These are phyloP conservation scores for Nepenthes alata DNA, from an alignment of 179 eudicot genomes.

Conservation along the genomic window DNA sequence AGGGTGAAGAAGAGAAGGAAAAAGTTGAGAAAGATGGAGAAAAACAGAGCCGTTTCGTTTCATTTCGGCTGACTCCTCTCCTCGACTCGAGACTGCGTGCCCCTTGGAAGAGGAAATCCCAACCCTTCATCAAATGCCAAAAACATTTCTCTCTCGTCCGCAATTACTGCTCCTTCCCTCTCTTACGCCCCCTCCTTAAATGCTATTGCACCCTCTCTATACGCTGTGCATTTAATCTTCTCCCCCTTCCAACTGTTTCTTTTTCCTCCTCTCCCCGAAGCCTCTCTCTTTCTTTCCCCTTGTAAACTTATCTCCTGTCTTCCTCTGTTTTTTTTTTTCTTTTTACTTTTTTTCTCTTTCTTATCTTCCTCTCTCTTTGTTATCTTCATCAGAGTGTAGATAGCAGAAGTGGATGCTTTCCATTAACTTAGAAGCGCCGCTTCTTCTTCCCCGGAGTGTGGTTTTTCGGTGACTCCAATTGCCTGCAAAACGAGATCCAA, in stretches of 20 bases:
- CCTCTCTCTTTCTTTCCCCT: neutral
- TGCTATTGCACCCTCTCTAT: no score
- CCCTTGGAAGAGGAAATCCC: no score
- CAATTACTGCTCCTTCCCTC: constrained; percentile 15
- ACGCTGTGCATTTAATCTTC: neutral
- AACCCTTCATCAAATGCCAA: neutral
- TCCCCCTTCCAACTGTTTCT: constrained; percentile 5
- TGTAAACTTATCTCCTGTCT: neutral
- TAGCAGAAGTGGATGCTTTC: neutral
- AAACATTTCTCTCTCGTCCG: constrained; percentile 3
- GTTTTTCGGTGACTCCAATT: neutral
- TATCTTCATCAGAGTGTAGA: no score
- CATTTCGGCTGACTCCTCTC: no score
- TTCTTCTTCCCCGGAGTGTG: neutral
- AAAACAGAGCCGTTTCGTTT: no score
- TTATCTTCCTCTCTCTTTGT: neutral
- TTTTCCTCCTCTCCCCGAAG: neutral
- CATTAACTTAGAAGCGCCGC: neutral
- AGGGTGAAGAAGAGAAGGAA: neutral
- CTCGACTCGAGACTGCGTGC: no score
- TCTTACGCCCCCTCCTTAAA: constrained; percentile 8
- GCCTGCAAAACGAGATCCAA: neutral
- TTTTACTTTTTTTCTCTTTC: neutral
- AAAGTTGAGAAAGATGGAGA: neutral
- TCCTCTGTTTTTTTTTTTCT: neutral